Conservation (phyloP, 352 stramenopile genomes). For the Pythium biforme region DNA sequence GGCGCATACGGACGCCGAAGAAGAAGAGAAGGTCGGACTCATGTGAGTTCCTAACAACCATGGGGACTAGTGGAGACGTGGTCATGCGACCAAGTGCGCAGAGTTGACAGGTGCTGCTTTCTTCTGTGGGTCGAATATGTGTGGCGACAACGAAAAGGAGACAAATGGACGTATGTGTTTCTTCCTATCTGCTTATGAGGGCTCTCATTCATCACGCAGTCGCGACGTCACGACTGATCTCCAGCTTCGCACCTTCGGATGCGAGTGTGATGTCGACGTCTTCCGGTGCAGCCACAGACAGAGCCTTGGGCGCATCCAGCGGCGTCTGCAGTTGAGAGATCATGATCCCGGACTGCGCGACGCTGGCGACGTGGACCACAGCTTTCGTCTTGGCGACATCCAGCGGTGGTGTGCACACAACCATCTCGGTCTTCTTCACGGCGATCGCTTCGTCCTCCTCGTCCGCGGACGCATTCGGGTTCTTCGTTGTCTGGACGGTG, state of each 20-base stretch:
- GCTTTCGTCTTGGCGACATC: not conserved
- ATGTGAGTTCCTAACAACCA: constrained; percentile 43
- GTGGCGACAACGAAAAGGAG: not conserved
- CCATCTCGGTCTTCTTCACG: constrained; percentile 60
- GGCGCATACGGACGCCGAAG: constrained; percentile 28
- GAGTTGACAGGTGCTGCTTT: not conserved
- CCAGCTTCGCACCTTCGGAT: not conserved
- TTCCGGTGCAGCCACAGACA: constrained; percentile 5
- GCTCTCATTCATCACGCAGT: not conserved
- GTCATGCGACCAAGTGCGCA: too few species aligned
- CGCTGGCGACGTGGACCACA: constrained; percentile 42
- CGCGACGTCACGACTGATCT: not conserved
- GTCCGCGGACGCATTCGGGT: constrained; percentile 24
- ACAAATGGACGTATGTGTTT: not conserved
- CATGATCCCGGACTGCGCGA: constrained; percentile 43
- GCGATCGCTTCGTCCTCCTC: constrained; percentile 27
- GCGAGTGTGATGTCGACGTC: constrained; percentile 13
- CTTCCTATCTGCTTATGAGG: not conserved
- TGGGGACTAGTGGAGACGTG: too few species aligned
- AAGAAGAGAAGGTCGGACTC: constrained; percentile 58
- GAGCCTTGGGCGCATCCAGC: not conserved
- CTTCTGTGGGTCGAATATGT: too few species aligned
- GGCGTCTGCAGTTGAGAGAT: constrained; percentile 29
- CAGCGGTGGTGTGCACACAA: constrained; percentile 42
- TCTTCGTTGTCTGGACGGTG: constrained; percentile 35